A percentile compares a stretch with the other conserved stretches of the same genome.
Evolutionary conservation across 2,329 filamentous ascomycete genomes (phyloP).

Genomic region (Aspergillus fumigatiaffinis): DNA sequence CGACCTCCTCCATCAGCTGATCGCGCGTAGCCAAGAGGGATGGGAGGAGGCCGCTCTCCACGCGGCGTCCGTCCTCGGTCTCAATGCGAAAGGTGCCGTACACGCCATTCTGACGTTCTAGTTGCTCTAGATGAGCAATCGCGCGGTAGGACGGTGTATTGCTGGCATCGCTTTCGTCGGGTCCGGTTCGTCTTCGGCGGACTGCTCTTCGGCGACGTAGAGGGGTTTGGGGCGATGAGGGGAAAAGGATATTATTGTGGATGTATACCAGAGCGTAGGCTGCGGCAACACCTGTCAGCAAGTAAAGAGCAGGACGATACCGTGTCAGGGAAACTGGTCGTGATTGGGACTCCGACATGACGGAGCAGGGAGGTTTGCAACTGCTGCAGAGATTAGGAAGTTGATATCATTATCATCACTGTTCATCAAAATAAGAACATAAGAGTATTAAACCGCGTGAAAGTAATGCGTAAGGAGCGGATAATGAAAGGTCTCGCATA

Average conservation of each 20-base stretch:
- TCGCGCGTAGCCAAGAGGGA: slow-evolving; percentile 40
- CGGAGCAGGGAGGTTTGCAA: slow-evolving; percentile 13
- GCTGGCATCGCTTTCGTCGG: slow-evolving; percentile 18
- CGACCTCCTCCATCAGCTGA: slow-evolving; percentile 40
- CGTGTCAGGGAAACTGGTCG: slow-evolving; percentile 31
- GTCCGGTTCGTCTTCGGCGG: slow-evolving; percentile 29
- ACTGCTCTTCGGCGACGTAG: slow-evolving; percentile 40
- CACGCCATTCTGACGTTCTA: slow-evolving; percentile 38
- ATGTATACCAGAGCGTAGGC: slow-evolving; percentile 41
- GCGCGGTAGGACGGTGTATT: slow-evolving; percentile 36
- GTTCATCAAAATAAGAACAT: not conserved
- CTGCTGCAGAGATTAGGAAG: slow-evolving; percentile 9
- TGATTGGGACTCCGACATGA: slow-evolving; percentile 30
- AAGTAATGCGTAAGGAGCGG: not conserved
- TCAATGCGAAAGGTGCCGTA: slow-evolving; percentile 43
- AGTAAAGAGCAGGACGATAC: slow-evolving; percentile 39
- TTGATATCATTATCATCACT: slow-evolving; percentile 14
- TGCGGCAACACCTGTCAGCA: slow-evolving; percentile 40
- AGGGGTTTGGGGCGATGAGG: slow-evolving; percentile 21
- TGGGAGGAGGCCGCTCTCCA: slow-evolving; percentile 41
- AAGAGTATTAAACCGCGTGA: not conserved
- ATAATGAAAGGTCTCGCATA: not conserved
- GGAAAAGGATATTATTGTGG: slow-evolving; percentile 28
- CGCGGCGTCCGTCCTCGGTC: slow-evolving; percentile 38
- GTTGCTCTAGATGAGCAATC: slow-evolving; percentile 37